Percentiles rank a stretch among this genome's conserved stretches.
phyloP scores from a whole-genome alignment of 1,284 basidiomycete genomes.

The Trametes hirsuta region DNA sequence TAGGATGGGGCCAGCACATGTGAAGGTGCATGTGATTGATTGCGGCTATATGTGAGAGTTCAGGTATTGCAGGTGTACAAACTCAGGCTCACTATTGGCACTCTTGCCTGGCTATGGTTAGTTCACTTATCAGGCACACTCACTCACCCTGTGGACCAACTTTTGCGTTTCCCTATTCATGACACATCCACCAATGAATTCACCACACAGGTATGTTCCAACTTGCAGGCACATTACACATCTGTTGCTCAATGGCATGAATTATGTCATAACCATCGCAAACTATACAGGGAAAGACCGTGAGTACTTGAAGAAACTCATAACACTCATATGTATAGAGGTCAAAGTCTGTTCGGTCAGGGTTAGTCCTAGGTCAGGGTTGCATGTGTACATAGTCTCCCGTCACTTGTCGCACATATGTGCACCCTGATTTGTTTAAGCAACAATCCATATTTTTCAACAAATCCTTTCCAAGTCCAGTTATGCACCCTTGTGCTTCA shows the following conservation, averaged over 20 bases:
- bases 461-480: too few species aligned
- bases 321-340: slow-evolving; percentile 71
- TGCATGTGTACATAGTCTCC: too few species aligned
- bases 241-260: background rate
- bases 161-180: slow-evolving; percentile 61
- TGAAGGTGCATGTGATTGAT: slow-evolving; percentile 47
- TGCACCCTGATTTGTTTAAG: too few species aligned
- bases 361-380: too few species aligned
- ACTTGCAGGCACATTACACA: background rate
- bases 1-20: slow-evolving; percentile 69
- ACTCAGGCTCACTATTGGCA: slow-evolving; percentile 69
- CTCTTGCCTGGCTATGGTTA: slow-evolving; percentile 81
- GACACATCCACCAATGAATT: slow-evolving; percentile 44
- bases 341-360: too few species aligned
- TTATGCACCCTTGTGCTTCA: too few species aligned
- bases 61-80: slow-evolving; percentile 55
- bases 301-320: slow-evolving; percentile 85
- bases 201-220: slow-evolving; percentile 38
- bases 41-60: background rate
- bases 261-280: slow-evolving; percentile 78
- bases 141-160: slow-evolving; percentile 67
- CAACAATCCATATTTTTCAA: too few species aligned
- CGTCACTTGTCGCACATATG: too few species aligned
- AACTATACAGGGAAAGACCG: slow-evolving; percentile 86
- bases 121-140: slow-evolving; percentile 67